A percentile compares a stretch with the other conserved stretches of the same genome.
These are phyloP conservation scores for Domatiomyces globalis DNA, from an alignment of 2,329 filamentous ascomycete species.

Conservation along the genomic window DNA sequence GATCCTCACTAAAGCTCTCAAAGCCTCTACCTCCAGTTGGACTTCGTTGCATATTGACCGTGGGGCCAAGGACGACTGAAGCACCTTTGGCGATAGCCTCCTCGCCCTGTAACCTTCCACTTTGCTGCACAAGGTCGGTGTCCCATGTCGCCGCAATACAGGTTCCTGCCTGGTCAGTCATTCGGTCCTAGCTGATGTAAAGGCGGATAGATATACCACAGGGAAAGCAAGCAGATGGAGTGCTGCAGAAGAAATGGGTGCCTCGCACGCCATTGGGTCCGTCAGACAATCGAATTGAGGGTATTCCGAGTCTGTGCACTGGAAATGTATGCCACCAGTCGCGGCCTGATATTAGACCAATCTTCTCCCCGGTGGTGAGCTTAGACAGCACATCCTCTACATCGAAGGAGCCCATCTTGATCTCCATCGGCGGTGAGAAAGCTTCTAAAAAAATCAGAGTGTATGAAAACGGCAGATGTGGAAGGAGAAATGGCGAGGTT, in stretches of 20 bases:
- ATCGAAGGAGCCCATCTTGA: slow-evolving; percentile 8
- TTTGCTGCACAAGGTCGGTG: slow-evolving; percentile 50
- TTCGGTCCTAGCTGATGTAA: too few species aligned
- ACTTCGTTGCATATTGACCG: slow-evolving; percentile 68
- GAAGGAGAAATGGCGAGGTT: neutral
- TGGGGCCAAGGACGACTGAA: slow-evolving; percentile 60
- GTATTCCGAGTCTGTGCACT: slow-evolving; percentile 48
- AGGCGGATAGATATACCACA: slow-evolving; percentile 29
- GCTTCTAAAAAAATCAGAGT: slow-evolving; percentile 1
- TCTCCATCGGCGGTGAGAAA: neutral
- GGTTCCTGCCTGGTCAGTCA: slow-evolving; percentile 36
- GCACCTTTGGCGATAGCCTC: slow-evolving; percentile 61
- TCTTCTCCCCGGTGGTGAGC: slow-evolving; percentile 30
- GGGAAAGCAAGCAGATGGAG: slow-evolving; percentile 59
- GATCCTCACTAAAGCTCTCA: slow-evolving; percentile 76
- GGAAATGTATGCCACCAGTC: slow-evolving; percentile 59
- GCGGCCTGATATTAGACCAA: slow-evolving; percentile 45
- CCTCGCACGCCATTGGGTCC: slow-evolving; percentile 58
- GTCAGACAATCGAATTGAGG: slow-evolving; percentile 52
- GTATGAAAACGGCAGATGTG: neutral
- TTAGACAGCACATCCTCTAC: slow-evolving; percentile 21
- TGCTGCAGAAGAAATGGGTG: slow-evolving; percentile 47
- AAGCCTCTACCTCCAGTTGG: slow-evolving; percentile 76
- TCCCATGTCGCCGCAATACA: slow-evolving; percentile 72
- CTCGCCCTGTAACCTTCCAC: slow-evolving; percentile 56